phyloP scores from a whole-genome alignment of 306 rosid species.

The Vigna trinervia region DNA sequence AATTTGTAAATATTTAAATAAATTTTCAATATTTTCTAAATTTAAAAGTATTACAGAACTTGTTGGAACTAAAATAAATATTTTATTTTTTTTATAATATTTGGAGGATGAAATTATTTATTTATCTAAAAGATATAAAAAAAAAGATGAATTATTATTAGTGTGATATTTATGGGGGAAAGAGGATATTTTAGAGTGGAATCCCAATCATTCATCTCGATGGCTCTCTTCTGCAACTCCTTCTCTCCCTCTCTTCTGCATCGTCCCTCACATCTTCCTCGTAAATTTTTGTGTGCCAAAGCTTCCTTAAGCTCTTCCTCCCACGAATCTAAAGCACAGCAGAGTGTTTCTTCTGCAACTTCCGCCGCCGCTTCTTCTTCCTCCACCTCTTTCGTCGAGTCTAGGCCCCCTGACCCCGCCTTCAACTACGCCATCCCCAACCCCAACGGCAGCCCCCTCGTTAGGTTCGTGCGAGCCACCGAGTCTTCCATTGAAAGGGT shows the following conservation, averaged over 20 bases:
- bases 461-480: constrained; percentile 59
- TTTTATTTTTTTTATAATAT: too few relatives aligned
- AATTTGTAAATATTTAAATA: too few relatives aligned
- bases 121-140: too few relatives aligned
- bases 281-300: constrained; percentile 34
- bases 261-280: constrained; percentile 34
- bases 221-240: constrained; percentile 68
- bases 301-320: constrained; percentile 65
- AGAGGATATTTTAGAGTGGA: too few relatives aligned
- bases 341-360: constrained; percentile 52
- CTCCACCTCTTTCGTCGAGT: constrained; percentile 53
- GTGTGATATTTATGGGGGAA: too few relatives aligned
- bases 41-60: too few relatives aligned
- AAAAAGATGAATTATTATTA: too few relatives aligned
- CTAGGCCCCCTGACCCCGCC: constrained; percentile 50
- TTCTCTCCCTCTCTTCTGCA: constrained; percentile 52
- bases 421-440: constrained; percentile 58
- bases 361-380: constrained; percentile 22
- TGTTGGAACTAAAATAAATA: too few relatives aligned
- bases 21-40: too few relatives aligned
- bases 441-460: constrained; percentile 53
- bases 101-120: too few relatives aligned
- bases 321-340: constrained; percentile 58
- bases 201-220: constrained; percentile 11
- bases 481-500: constrained; percentile 94